phyloP scores from a whole-genome alignment of 768 basidiomycete genomes.

The Candolleomyces eurysporus region DNA sequence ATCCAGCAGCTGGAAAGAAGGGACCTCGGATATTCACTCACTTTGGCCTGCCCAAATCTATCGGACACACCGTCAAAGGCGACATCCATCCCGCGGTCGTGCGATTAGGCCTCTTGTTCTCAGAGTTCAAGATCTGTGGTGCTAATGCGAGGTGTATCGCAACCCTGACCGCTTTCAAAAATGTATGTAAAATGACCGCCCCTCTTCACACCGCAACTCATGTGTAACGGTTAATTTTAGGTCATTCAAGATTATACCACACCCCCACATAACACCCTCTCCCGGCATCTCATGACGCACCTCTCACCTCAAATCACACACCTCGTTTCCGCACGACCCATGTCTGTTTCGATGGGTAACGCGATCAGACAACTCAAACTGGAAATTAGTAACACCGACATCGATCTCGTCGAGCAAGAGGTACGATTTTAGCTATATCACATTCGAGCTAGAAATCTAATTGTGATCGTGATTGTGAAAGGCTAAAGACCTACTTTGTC shows the following conservation, averaged over 20 bases:
- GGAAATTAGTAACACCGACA: slow-evolving; percentile 89
- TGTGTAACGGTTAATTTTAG: slow-evolving; percentile 35
- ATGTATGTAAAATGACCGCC: slow-evolving; percentile 47
- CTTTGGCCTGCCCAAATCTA: slow-evolving; percentile 71
- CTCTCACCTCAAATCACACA: slow-evolving; percentile 92
- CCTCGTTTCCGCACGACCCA: slow-evolving; percentile 81
- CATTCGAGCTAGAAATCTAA: neutral
- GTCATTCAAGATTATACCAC: slow-evolving; percentile 90
- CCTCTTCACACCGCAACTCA: slow-evolving; percentile 8
- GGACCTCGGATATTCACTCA: slow-evolving; percentile 85
- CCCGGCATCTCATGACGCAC: slow-evolving; percentile 88
- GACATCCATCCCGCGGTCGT: slow-evolving; percentile 91
- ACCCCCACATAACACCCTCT: slow-evolving; percentile 81
- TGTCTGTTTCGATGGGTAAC: slow-evolving; percentile 94
- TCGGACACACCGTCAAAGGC: slow-evolving; percentile 59
- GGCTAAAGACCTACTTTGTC: slow-evolving; percentile 85
- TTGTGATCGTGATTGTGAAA: slow-evolving; percentile 26
- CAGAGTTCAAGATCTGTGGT: slow-evolving; percentile 89
- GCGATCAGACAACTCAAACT: slow-evolving; percentile 92
- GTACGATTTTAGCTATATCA: slow-evolving; percentile 39
- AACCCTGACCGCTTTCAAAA: slow-evolving; percentile 87
- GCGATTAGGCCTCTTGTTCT: slow-evolving; percentile 84
- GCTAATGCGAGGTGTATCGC: slow-evolving; percentile 96
- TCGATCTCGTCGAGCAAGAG: slow-evolving; percentile 93
- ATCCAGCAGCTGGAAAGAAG: slow-evolving; percentile 40